These are phyloP conservation scores for Linderina pennispora DNA, from an alignment of 192 early-diverging fungal species.

Conservation along the genomic window DNA sequence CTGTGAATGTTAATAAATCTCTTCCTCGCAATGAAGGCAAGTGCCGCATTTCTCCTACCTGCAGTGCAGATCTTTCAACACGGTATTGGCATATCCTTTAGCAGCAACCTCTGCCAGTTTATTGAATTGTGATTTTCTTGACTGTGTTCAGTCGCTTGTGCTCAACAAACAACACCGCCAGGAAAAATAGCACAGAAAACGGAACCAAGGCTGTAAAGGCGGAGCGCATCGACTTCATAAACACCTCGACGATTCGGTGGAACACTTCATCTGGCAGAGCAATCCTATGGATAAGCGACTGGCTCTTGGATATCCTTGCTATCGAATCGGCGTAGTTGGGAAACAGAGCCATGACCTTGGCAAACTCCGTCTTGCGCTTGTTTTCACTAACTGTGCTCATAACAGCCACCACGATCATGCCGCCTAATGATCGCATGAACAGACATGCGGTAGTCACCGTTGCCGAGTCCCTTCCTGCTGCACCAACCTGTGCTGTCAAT, in stretches of 20 bases:
- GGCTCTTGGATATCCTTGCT: constrained; percentile 1
- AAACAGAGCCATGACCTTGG: not conserved
- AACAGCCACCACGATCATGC: constrained; percentile 12
- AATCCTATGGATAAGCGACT: constrained; percentile 25
- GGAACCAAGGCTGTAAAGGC: constrained; percentile 34
- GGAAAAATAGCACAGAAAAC: constrained; percentile 24
- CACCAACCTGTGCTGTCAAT: constrained; percentile 10
- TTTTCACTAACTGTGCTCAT: constrained; percentile 13
- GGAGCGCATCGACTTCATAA: constrained; percentile 35
- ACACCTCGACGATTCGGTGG: constrained; percentile 18
- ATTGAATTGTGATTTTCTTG: constrained; percentile 11
- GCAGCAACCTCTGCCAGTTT: constrained; percentile 36
- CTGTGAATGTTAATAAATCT: constrained; percentile 3
- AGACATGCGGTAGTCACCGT: constrained; percentile 5
- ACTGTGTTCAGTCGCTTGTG: constrained; percentile 13
- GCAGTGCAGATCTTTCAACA: constrained; percentile 10
- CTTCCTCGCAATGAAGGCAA: constrained; percentile 12
- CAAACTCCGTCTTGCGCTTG: constrained; percentile 2
- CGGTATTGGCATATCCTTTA: constrained; percentile 28
- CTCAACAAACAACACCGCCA: constrained; percentile 8
- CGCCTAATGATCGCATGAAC: constrained; percentile 15
- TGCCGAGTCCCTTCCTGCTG: constrained; percentile 7
- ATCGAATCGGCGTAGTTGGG: constrained; percentile 8
- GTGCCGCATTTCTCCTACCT: constrained; percentile 5
- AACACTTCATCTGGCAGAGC: constrained; percentile 18